A percentile compares a stretch with the other conserved stretches of the same genome.
Evolutionary conservation across 2,329 filamentous ascomycete species (phyloP).

Genomic region (Xylaria sp.): DNA sequence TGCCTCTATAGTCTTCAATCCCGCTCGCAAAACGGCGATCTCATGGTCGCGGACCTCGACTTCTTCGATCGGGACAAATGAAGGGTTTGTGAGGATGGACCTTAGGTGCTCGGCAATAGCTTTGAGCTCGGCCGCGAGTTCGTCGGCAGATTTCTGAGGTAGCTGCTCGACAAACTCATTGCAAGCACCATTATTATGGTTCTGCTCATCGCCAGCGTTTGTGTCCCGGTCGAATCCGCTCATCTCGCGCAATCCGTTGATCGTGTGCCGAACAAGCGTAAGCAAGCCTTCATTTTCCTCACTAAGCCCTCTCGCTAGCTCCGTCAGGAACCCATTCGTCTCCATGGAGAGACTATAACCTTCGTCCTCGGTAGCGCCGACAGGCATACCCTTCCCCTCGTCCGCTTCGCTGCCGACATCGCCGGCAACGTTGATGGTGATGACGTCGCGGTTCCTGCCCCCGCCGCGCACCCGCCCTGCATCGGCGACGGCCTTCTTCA

Average conservation of each 20-base stretch:
- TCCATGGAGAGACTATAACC: conserved; percentile 78
- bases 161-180: conserved; percentile 12
- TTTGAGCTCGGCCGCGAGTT: conserved; percentile 77
- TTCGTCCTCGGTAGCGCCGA: conserved; percentile 51
- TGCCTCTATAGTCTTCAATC: conserved; percentile 92
- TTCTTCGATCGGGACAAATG: conserved; percentile 94
- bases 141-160: conserved; percentile 56
- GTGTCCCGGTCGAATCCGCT: conserved; percentile 56
- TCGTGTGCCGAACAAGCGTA: conserved; percentile 71
- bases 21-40: conserved; percentile 79
- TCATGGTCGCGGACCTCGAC: conserved; percentile 92
- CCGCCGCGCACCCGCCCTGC: conserved; percentile 66
- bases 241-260: conserved; percentile 73
- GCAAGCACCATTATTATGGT: not conserved
- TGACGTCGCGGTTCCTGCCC: conserved; percentile 59
- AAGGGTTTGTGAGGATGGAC: conserved; percentile 88
- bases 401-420: conserved; percentile 62
- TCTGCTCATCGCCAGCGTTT: conserved; percentile 35
- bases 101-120: conserved; percentile 80
- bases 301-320: conserved; percentile 80
- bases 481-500: conserved; percentile 86
- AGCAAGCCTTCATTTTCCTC: conserved; percentile 91
- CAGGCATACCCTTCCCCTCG: conserved; percentile 35
- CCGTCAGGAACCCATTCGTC: conserved; percentile 88
- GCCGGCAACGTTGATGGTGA: conserved; percentile 63